These are phyloP conservation scores for Psilocybe sp. DNA, from an alignment of 768 basidiomycete species.

Conservation along the genomic window DNA sequence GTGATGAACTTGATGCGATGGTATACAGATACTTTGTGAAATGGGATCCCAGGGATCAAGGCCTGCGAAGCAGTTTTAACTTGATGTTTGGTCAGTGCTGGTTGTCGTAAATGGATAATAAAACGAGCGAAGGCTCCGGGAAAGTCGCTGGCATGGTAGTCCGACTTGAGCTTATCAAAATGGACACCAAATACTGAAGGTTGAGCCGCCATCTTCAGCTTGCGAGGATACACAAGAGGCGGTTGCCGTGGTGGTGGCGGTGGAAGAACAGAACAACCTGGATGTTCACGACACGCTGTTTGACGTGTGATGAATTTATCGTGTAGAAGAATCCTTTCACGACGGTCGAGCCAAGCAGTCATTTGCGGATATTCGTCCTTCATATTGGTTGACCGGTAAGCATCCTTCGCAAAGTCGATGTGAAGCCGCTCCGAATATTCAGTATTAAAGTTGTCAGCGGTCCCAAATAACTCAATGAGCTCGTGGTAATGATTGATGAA, in stretches of 20 bases:
- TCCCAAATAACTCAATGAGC: constrained; percentile 24
- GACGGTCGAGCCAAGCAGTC: constrained; percentile 31
- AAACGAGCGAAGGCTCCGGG: not conserved
- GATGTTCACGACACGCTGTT: too few species aligned
- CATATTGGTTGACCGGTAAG: constrained; percentile 21
- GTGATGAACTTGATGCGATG: constrained; percentile 1
- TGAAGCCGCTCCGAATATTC: constrained; percentile 33
- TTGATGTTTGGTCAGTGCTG: not conserved
- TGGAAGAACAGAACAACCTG: too few species aligned
- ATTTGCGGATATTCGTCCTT: constrained; percentile 32
- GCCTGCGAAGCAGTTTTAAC: not conserved
- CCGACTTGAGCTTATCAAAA: not conserved
- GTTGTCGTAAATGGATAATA: not conserved
- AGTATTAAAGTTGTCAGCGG: constrained; percentile 27
- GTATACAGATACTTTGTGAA: not conserved
- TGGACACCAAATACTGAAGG: not conserved
- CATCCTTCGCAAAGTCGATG: constrained; percentile 36
- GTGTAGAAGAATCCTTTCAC: not conserved
- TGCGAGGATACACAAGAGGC: not conserved
- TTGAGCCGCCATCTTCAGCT: not conserved
- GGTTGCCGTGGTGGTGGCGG: too few species aligned
- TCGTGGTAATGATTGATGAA: constrained; percentile 15
- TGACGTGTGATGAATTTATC: too few species aligned
- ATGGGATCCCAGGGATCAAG: not conserved
- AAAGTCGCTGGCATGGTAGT: not conserved